A percentile compares a stretch with the other conserved stretches of the same genome.
Evolutionary conservation across 805 yeast genomes (phyloP).

Genomic region (Candida caryicola): DNA sequence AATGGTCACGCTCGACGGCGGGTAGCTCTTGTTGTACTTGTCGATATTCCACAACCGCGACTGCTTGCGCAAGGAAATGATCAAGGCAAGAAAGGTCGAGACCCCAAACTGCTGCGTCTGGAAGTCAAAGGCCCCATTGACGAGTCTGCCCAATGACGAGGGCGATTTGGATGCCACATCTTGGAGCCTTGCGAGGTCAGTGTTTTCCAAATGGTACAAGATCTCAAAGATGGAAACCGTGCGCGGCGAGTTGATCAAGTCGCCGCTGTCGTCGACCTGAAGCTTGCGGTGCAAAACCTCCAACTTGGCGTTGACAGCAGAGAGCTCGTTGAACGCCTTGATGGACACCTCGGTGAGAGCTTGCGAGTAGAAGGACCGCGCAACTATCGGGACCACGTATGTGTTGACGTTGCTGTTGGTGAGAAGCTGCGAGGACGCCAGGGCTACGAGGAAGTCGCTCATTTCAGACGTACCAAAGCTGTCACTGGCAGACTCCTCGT

Average conservation of each 20-base stretch:
- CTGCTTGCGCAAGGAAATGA: conserved; percentile 50
- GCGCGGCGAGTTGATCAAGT: conserved; percentile 27
- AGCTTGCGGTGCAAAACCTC: conserved; percentile 46
- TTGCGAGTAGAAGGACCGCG: conserved; percentile 32
- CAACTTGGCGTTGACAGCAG: conserved; percentile 39
- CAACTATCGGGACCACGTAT: conserved; percentile 32
- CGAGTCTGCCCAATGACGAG: conserved; percentile 5
- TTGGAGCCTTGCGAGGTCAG: background rate
- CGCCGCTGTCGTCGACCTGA: conserved; percentile 38
- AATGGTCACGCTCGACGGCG: conserved; percentile 34
- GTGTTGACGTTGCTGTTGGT: conserved; percentile 36
- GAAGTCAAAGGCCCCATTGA: conserved; percentile 5
- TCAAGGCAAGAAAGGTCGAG: conserved; percentile 37
- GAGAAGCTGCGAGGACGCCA: conserved; percentile 33
- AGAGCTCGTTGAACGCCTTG: conserved; percentile 38
- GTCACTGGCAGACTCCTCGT: conserved; percentile 1
- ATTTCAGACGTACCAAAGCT: background rate
- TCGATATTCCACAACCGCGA: conserved; percentile 43
- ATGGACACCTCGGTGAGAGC: conserved; percentile 39
- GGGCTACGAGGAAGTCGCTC: conserved; percentile 30
- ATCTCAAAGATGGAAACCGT: conserved; percentile 36
- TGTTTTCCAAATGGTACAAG: conserved; percentile 13
- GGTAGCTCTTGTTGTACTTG: conserved; percentile 22
- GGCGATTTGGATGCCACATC: background rate
- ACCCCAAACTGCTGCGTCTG: conserved; percentile 14